Conservation (phyloP, 2,329 filamentous ascomycete genomes). For the Nemania sp. region DNA sequence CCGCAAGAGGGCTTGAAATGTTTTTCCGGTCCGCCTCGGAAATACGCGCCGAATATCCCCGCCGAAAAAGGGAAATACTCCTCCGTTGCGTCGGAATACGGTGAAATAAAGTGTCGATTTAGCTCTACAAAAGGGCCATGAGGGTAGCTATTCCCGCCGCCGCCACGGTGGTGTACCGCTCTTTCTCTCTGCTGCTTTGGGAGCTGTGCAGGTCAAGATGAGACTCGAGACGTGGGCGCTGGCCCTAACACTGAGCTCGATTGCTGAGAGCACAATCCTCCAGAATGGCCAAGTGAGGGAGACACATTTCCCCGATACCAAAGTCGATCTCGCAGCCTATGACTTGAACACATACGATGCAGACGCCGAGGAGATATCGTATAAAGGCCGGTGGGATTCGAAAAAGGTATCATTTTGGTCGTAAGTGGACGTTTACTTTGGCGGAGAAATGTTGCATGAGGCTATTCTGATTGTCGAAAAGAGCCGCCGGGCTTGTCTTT, state of each 20-base stretch:
- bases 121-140: slow-evolving; percentile 1
- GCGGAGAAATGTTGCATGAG: not conserved
- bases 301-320: slow-evolving; percentile 57
- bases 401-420: slow-evolving; percentile 71
- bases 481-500: slow-evolving; percentile 66
- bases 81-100: slow-evolving; percentile 18
- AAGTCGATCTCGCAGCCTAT: slow-evolving; percentile 51
- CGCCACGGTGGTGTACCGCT: not conserved
- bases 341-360: slow-evolving; percentile 61
- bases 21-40: slow-evolving; percentile 24
- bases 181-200: not conserved
- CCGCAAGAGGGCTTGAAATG: not conserved
- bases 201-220: slow-evolving; percentile 34
- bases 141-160: slow-evolving; percentile 10
- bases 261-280: slow-evolving; percentile 51
- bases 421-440: slow-evolving; percentile 53
- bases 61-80: slow-evolving; percentile 9
- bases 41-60: slow-evolving; percentile 29
- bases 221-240: slow-evolving; percentile 23
- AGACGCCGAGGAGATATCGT: slow-evolving; percentile 66
- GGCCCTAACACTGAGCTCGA: slow-evolving; percentile 35
- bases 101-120: slow-evolving; percentile 16
- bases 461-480: slow-evolving; percentile 42
- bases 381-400: slow-evolving; percentile 73
- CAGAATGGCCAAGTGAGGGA: slow-evolving; percentile 57